phyloP scores from a whole-genome alignment of 1,284 basidiomycete genomes.

The Trametes polyzona region DNA sequence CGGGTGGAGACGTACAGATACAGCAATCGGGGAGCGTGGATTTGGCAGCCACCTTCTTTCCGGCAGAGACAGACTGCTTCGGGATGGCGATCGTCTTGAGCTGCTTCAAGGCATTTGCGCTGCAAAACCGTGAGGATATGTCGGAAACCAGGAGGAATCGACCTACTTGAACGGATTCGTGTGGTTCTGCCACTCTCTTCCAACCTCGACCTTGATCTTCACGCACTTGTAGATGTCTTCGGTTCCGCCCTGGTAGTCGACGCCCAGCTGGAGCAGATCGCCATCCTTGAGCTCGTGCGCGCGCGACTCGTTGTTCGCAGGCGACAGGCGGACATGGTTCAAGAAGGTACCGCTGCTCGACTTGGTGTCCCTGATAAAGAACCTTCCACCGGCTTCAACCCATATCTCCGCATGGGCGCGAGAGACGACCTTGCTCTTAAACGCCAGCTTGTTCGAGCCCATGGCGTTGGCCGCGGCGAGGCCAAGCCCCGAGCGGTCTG shows the following conservation, averaged over 20 bases:
- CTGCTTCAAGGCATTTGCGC: slow-evolving; percentile 82
- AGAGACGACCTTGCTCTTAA: slow-evolving; percentile 96
- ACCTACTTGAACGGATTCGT: slow-evolving; percentile 96
- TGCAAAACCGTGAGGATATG: slow-evolving; percentile 29
- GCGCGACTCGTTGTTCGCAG: slow-evolving; percentile 82
- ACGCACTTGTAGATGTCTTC: slow-evolving; percentile 99
- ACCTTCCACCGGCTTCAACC: slow-evolving; percentile 68
- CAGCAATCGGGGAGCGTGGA: slow-evolving; percentile 86
- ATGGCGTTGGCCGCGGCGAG: slow-evolving; percentile 71
- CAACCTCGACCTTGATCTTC: slow-evolving; percentile 93
- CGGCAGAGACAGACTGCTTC: slow-evolving; percentile 19
- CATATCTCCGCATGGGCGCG: slow-evolving; percentile 95
- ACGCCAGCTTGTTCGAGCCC: slow-evolving; percentile 85
- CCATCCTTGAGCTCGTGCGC: slow-evolving; percentile 90
- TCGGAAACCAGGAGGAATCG: slow-evolving; percentile 10
- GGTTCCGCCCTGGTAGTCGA: slow-evolving; percentile 97
- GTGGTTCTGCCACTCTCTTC: slow-evolving; percentile 87
- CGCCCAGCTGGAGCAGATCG: slow-evolving; percentile 94
- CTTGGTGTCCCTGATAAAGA: slow-evolving; percentile 92
- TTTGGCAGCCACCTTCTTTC: slow-evolving; percentile 46
- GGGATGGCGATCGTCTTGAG: slow-evolving; percentile 71
- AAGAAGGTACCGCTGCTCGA: slow-evolving; percentile 93
- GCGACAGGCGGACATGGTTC: slow-evolving; percentile 90
- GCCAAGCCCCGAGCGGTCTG: slow-evolving; percentile 77
- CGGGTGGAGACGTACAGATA: slow-evolving; percentile 68